Evolutionary conservation across 345 rosid species (phyloP).

Genomic region (Eutrema yunnanense): DNA sequence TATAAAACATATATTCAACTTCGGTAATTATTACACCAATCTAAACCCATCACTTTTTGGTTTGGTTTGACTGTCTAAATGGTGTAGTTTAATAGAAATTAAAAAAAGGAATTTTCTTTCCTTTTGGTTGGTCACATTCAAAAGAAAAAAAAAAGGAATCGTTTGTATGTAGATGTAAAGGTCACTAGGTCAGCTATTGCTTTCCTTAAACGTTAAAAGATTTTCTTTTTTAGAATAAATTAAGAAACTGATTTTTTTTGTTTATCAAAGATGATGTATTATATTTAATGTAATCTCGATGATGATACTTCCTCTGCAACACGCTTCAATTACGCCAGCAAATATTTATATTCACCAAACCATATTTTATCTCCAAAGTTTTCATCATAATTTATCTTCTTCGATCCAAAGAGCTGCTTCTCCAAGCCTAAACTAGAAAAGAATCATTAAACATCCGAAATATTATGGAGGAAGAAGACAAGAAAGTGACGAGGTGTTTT

Average conservation of each 20-base stretch:
- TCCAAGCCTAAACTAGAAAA: neutral
- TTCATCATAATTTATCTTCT: neutral
- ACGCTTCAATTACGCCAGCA: neutral
- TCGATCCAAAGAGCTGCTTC: constrained; percentile 7
- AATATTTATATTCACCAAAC: constrained; percentile 10
- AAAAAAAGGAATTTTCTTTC: neutral
- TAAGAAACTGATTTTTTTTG: neutral
- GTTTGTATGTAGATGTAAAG: neutral
- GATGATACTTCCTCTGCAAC: constrained; percentile 12
- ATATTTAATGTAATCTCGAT: neutral
- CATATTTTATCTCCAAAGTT: neutral
- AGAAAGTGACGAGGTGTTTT: constrained; percentile 19
- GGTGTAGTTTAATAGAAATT: too few species aligned
- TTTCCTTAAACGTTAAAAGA: constrained; percentile 24
- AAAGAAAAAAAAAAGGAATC: neutral
- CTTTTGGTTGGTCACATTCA: neutral
- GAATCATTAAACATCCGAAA: neutral
- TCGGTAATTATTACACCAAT: too few species aligned
- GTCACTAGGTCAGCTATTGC: neutral
- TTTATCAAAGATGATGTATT: neutral
- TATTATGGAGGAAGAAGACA: constrained; percentile 24
- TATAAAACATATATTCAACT: too few species aligned
- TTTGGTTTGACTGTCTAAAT: too few species aligned
- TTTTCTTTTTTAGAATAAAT: neutral
- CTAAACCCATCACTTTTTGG: too few species aligned